Conservation (phyloP, 768 basidiomycete species). For the Suillus variegatus region DNA sequence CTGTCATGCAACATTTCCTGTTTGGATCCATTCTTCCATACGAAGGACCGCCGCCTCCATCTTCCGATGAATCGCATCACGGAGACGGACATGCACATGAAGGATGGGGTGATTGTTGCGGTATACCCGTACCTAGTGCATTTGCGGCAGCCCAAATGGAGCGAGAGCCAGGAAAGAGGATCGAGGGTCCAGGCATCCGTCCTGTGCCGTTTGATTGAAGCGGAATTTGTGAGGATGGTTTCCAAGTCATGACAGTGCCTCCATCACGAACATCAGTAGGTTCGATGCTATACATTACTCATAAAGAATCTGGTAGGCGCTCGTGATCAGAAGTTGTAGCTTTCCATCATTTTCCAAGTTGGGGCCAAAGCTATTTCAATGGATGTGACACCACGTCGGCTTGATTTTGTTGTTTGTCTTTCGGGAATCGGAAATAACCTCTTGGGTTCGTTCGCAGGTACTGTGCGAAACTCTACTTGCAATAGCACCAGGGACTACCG, state of each 20-base stretch:
- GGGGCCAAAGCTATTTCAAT: not conserved
- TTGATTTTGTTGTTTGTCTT: not conserved
- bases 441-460: too few relatives aligned
- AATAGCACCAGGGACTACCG: too few relatives aligned
- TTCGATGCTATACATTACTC: not conserved
- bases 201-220: conserved; percentile 80
- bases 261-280: not conserved
- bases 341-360: not conserved
- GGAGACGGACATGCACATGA: conserved; percentile 35
- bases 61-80: conserved; percentile 19
- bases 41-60: conserved; percentile 55
- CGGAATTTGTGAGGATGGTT: not conserved
- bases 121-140: conserved; percentile 80
- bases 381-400: not conserved
- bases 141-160: conserved; percentile 71
- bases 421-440: too few relatives aligned
- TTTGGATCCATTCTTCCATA: conserved; percentile 83
- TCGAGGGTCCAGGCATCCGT: conserved; percentile 64
- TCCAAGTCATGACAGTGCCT: not conserved
- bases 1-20: conserved; percentile 94
- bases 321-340: not conserved
- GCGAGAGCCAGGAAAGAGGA: conserved; percentile 34
- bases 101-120: conserved; percentile 91
- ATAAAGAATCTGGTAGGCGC: not conserved
- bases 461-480: too few relatives aligned